Base-by-base conservation (phyloP, 345 rosid species). In the Physaria fendleri region DNA sequence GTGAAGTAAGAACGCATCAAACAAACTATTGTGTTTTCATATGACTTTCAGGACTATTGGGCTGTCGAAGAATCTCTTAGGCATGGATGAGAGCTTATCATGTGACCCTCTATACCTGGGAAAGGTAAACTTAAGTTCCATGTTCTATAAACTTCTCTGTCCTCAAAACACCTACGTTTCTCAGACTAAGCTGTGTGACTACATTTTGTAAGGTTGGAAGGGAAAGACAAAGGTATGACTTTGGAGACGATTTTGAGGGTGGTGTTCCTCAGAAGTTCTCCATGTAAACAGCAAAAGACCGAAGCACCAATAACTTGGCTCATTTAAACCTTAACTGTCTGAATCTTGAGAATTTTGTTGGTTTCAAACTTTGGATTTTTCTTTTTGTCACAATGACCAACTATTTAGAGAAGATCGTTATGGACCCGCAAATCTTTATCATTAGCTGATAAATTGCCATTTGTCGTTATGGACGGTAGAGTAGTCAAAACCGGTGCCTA, bases 221-320 rank as follows among this genome's bases (percentile, higher is more conserved):
- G 73, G 96, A 90, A 64, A 76, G 97, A 39, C 99, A 85, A 62
- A 84, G 92, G 76, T 85, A 77, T 8, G 97, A 94, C 77, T 90
- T 81, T n/a, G 97, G 88, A 56, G 76, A 73, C 35, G 99, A 90
- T 72, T 82, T 83, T 18, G 99, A 94, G 62, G 13, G 78, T 64
- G 13, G 78, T 11, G 95, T 82, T 58, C 97, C 99, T 51, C 90
- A 85, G 77, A 94, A 78, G 76, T 94, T 94, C 71, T 76, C 82
- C 49, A 75, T 82, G 54, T 87, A 73, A 82, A 35, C 64, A 70
- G 20, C 11, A 18, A 5, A 49, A 6, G 16, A 13, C 30, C 17
- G 13, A 21, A 55, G 39, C 15, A 49, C 25, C 37, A 24, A 34
- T n/a, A 59, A 50, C 40, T 33, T 43, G 30, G 40, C 49, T 68